These are phyloP conservation scores for Tylopilus rubrobrunneus DNA, from an alignment of 768 basidiomycete genomes.

Conservation along the genomic window DNA sequence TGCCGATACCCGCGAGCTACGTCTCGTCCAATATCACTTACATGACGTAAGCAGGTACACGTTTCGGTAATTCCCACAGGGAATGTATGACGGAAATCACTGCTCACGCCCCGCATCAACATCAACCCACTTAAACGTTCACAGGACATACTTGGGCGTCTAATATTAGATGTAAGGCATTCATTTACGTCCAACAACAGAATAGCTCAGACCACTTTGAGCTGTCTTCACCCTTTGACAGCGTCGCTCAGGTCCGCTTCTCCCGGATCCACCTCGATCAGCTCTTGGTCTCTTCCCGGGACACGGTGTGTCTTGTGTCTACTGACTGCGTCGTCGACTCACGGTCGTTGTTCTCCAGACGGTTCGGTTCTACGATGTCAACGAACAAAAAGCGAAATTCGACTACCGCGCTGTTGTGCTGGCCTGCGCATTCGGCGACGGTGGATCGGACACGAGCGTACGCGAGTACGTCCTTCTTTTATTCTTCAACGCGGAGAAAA, in stretches of 20 bases:
- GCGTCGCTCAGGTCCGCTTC: slow-evolving; percentile 75
- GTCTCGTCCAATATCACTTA: no score
- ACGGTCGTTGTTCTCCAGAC: slow-evolving; percentile 41
- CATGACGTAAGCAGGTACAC: no score
- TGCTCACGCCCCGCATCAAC: no score
- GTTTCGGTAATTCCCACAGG: no score
- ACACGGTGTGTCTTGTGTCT: slow-evolving; percentile 65
- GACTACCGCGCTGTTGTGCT: slow-evolving; percentile 88
- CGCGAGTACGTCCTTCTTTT: slow-evolving; percentile 51
- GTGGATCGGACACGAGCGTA: slow-evolving; percentile 81
- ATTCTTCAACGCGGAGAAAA: no score
- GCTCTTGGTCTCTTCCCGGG: slow-evolving; percentile 87
- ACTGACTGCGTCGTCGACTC: slow-evolving; percentile 20
- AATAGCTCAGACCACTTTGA: slow-evolving; percentile 34
- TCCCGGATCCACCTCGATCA: slow-evolving; percentile 77
- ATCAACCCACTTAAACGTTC: no score
- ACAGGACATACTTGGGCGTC: no score
- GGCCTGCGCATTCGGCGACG: slow-evolving; percentile 77
- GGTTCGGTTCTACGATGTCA: slow-evolving; percentile 56
- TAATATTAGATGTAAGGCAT: no score
- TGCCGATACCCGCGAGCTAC: no score
- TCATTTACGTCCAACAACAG: no score
- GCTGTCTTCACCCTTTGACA: slow-evolving; percentile 74
- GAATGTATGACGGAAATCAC: no score
- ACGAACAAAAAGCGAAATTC: slow-evolving; percentile 74